Evolutionary conservation across 768 basidiomycete species (phyloP).

Genomic region (Candolleomyces aberdarensis): DNA sequence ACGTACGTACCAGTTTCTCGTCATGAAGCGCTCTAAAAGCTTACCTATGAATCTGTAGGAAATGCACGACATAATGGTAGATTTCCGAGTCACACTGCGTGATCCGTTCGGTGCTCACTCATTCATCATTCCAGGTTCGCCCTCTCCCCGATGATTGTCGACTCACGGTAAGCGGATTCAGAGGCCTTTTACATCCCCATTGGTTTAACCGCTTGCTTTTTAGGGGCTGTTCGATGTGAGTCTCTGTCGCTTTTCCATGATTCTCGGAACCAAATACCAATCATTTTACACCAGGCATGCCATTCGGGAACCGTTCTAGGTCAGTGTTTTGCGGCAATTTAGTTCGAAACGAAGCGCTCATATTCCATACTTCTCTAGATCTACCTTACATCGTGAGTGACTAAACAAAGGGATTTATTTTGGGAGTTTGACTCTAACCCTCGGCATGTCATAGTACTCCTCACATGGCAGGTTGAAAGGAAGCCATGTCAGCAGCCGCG

Average conservation of each 20-base stretch:
- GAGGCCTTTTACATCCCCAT: neutral
- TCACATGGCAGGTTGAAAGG: slow-evolving; percentile 54
- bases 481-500: slow-evolving; percentile 31
- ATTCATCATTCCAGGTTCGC: slow-evolving; percentile 29
- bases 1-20: slow-evolving; percentile 31
- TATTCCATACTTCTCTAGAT: slow-evolving; percentile 25
- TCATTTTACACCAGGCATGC: slow-evolving; percentile 35
- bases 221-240: slow-evolving; percentile 54
- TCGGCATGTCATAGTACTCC: slow-evolving; percentile 42
- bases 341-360: neutral
- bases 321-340: slow-evolving; percentile 17
- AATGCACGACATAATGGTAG: slow-evolving; percentile 48
- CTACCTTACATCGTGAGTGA: slow-evolving; percentile 46
- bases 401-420: neutral
- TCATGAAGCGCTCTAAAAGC: neutral
- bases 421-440: neutral
- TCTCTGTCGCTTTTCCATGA: neutral
- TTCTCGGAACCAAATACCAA: neutral
- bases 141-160: slow-evolving; percentile 47
- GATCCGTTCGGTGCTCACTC: neutral
- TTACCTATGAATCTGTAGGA: slow-evolving; percentile 26
- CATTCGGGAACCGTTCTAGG: slow-evolving; percentile 55
- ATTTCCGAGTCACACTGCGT: neutral
- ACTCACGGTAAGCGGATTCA: slow-evolving; percentile 38
- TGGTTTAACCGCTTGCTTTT: neutral